These are phyloP conservation scores for Meyerozyma carpophila DNA, from an alignment of 1,139 yeast species.

Conservation along the genomic window DNA sequence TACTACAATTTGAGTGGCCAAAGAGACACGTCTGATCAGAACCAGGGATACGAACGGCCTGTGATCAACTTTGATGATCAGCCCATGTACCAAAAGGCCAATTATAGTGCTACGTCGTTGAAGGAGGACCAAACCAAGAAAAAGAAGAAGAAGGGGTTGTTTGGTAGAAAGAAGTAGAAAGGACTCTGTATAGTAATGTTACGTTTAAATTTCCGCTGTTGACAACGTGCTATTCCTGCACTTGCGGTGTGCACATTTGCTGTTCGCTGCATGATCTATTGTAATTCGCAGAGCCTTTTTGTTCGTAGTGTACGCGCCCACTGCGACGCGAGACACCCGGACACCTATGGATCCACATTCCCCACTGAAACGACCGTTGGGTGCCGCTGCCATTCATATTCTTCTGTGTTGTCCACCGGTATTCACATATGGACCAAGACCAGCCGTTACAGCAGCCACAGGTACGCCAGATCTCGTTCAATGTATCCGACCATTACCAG, in stretches of 20 bases:
- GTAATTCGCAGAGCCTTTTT: neutral
- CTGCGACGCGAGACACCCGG: neutral
- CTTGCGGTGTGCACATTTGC: too few relatives aligned
- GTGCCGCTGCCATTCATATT: neutral
- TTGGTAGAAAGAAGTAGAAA: conserved; percentile 51
- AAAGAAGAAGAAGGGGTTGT: conserved; percentile 64
- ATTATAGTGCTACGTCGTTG: conserved; percentile 39
- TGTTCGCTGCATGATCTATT: too few relatives aligned
- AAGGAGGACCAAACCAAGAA: conserved; percentile 27
- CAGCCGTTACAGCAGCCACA: conserved; percentile 2
- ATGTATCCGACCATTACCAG: conserved; percentile 84
- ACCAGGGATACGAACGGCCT: conserved; percentile 20
- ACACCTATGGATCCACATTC: neutral
- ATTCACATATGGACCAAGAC: neutral
- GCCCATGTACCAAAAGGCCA: conserved; percentile 60
- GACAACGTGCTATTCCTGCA: too few relatives aligned
- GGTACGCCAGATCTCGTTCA: conserved; percentile 58
- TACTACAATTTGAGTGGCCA: conserved; percentile 24
- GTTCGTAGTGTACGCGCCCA: neutral
- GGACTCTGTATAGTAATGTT: neutral
- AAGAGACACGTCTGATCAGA: conserved; percentile 9
- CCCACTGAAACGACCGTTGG: neutral
- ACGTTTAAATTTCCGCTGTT: neutral
- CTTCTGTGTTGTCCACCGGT: neutral
- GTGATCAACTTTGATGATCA: conserved; percentile 39